Conservation (phyloP, 1,139 yeast species). For the Debaryomycetaceae sp. region DNA sequence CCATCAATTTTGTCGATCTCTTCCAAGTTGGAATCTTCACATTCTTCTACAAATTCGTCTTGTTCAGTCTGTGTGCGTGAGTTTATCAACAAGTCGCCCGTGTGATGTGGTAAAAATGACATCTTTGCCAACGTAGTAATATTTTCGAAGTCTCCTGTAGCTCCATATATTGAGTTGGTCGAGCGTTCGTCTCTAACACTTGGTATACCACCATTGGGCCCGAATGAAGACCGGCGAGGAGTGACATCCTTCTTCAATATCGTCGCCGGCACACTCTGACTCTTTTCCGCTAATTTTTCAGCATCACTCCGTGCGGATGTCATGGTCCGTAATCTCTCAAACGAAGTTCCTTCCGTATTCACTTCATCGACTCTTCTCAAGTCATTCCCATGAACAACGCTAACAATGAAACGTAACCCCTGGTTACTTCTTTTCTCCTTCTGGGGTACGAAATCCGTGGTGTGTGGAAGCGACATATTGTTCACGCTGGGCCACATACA, state of each 20-base stretch:
- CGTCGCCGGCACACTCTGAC: no score
- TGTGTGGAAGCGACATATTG: conserved; percentile 1
- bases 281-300: no score
- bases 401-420: not conserved
- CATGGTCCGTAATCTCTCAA: no score
- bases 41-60: not conserved
- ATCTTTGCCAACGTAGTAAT: not conserved
- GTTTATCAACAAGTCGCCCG: not conserved
- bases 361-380: not conserved
- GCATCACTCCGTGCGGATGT: no score
- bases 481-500: conserved; percentile 1
- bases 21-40: not conserved
- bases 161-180: no score
- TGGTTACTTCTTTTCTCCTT: not conserved
- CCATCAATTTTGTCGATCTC: not conserved
- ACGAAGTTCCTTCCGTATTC: no score
- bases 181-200: no score
- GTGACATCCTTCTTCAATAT: no score
- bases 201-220: no score
- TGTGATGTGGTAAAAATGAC: not conserved
- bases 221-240: no score
- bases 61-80: no score
- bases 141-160: not conserved
- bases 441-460: not conserved
- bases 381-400: not conserved